Conservation (phyloP, 148 eudicot species). For the Pharnaceum exiguum region DNA sequence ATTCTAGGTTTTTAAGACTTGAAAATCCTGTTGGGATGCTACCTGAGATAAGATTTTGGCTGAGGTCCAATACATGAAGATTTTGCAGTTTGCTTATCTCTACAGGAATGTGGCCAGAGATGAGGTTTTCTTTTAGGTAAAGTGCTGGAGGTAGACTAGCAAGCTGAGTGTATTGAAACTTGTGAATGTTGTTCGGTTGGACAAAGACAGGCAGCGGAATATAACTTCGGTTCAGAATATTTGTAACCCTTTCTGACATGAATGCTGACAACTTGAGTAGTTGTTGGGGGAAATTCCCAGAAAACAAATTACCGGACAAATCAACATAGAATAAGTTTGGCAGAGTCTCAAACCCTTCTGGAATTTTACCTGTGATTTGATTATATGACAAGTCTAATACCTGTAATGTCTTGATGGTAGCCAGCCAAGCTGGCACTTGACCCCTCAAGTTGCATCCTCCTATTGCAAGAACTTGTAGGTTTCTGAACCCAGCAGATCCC, state of each 20-base stretch:
- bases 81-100: constrained; percentile 40
- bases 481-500: constrained; percentile 39
- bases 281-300: constrained; percentile 42
- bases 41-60: constrained; percentile 41
- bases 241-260: constrained; percentile 13
- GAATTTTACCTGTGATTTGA: constrained; percentile 52
- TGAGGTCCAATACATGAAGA: constrained; percentile 40
- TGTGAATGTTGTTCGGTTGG: constrained; percentile 33
- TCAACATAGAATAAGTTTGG: constrained; percentile 70
- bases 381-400: constrained; percentile 66
- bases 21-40: constrained; percentile 48
- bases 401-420: constrained; percentile 45
- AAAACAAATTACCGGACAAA: constrained; percentile 51
- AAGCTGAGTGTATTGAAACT: constrained; percentile 43
- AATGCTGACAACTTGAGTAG: constrained; percentile 30
- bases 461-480: constrained; percentile 57
- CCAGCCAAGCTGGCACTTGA: constrained; percentile 59
- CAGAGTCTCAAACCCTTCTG: constrained; percentile 58
- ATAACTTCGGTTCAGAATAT: constrained; percentile 20
- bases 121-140: constrained; percentile 32
- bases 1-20: constrained; percentile 40
- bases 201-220: constrained; percentile 53
- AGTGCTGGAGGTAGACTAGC: constrained; percentile 46
- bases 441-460: constrained; percentile 68
- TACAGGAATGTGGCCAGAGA: constrained; percentile 45